Conservation (phyloP, 257 asterid genomes). For the Marsdenia floribunda region DNA sequence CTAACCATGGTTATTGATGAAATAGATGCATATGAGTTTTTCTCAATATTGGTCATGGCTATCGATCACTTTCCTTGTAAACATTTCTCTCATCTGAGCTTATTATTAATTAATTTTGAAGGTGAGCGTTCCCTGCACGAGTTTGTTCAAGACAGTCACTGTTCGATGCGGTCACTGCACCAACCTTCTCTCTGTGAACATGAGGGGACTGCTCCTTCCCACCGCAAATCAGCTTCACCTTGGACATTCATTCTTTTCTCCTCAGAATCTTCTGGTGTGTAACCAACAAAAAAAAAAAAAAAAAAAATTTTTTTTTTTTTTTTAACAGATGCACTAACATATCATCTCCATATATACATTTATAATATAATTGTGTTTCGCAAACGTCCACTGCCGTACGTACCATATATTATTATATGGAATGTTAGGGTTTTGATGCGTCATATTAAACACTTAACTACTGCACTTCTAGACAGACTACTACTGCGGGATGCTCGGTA, state of each 20-base stretch:
- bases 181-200: slow-evolving; percentile 87
- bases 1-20: no score
- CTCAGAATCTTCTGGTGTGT: slow-evolving; percentile 83
- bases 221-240: slow-evolving; percentile 75
- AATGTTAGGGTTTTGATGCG: slow-evolving; percentile 22
- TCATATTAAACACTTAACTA: no score
- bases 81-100: no score
- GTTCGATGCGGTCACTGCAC: slow-evolving; percentile 99
- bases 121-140: slow-evolving; percentile 96
- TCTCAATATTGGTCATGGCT: no score
- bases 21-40: no score
- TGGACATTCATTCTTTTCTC: slow-evolving; percentile 78
- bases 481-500: no score
- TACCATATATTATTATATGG: neutral
- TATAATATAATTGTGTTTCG: no score
- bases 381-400: neutral
- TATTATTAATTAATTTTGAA: slow-evolving; percentile 8
- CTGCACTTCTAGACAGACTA: no score
- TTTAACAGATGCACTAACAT: no score
- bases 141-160: slow-evolving; percentile 92
- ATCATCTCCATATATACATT: no score
- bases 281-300: neutral
- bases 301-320: no score
- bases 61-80: no score
- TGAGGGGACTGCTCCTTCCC: slow-evolving; percentile 81